Base-by-base conservation (phyloP, 768 basidiomycete genomes). In the Russula sp. region DNA sequence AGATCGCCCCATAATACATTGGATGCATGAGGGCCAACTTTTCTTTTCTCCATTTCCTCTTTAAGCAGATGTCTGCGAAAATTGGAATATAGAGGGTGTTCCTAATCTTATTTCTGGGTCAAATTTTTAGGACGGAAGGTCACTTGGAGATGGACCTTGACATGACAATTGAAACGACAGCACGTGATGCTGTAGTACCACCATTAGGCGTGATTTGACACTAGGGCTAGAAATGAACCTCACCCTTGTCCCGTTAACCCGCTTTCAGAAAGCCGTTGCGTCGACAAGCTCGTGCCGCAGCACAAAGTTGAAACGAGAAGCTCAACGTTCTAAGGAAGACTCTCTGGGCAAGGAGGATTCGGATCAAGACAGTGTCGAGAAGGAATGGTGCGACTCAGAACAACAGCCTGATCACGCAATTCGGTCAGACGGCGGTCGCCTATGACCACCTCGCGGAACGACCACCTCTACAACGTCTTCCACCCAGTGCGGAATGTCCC, bases 81-180 rank as follows among this genome's bases (percentile, higher is more conserved):
- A 27, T 27, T 27, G 22, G 22, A 27, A 27, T 2, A 27, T 27
- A 27, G 22, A 27, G 22, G 22, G 22, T 27, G 22, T 27, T 27
- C 22, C 22, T 27, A 27, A 2, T 27, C 22, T 27, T 27, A 27
- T 27, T 27, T 27, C 22, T 27, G 22, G 22, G 22, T 27, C 22
- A 27, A 27, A 27, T 27, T 27, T 27, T 27, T 27, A 27, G 22
- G 22, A 27, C 22, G 22, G 22, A 27, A 27, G 22, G 22, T 27
- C 22, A 27, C 22, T 27, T 27, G 22, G 22, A 27, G 22, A 27
- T 1, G 1, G 22, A 27, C 22, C 22, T 27, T 27, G 22, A 27
- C 1, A 27, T 27, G 22, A 27, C 22, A 27, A 27, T 27, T 27
- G 22, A 27, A 27, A 27, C 22, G 84, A 84, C 89, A 52, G 83